Base-by-base conservation (phyloP, 148 eudicot genomes). In the Nepenthes gracilis region DNA sequence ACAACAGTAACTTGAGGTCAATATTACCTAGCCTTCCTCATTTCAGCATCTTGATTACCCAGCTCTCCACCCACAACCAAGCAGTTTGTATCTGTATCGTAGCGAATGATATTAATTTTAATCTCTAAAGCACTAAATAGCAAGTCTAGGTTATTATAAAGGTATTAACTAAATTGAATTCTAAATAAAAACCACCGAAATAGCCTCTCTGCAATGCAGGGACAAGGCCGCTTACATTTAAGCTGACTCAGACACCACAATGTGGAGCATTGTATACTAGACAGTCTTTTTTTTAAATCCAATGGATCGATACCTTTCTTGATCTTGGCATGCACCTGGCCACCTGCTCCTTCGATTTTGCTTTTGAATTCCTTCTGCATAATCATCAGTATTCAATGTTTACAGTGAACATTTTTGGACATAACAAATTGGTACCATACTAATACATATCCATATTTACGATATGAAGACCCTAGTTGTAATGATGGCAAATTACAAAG, bases 1-100 rank as follows among this genome's bases (percentile, higher is more conserved):
- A 15, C 51, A 15, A 8, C 48, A 55, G 47, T 52, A 55, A 59
- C 37, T 35, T 53, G 57, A 54, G 32, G 55, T 47, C 12, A 49
- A 36, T 54, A 34, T 64, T 75, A 92, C 97, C 97, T 82, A 10
- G 97, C 97, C 80, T 85, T 92, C 82, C 66, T 88, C 65, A 77
- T 73, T 71, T 85, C 96, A 58, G 88, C 82, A 69, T 84, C 75
- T 78, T 70, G 77, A 55, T 62, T 75, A 75, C 74, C 76, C 55
- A 76, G 70, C 43, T 66, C 77, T 55, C 77, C 85, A 57, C 77
- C 71, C 65, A 88, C 82, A 72, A 88, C 96, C 74, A 92, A 73
- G 85, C 96, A 88, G 63, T 75, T 83, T 48, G 96, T 92, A 59
- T 77, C 96, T 89, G 78, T 72, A 70, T 66, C 59, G 10, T 15